Evolutionary conservation across 495 filamentous ascomycete species (phyloP).

Genomic region (Sabuloglossum arenarium): DNA sequence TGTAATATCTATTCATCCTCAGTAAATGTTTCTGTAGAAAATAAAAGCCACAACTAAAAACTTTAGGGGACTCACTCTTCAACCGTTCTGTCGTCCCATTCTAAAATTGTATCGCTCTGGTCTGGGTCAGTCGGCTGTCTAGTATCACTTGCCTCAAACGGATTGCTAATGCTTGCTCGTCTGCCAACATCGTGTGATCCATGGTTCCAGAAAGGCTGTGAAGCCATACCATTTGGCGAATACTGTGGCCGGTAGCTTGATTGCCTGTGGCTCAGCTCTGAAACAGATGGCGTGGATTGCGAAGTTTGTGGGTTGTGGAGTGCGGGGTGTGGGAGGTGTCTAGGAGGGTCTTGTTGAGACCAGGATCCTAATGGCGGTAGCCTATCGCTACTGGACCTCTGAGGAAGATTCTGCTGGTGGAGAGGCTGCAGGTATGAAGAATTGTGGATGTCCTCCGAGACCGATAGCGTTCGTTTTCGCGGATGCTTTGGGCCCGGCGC

Average conservation of each 20-base stretch:
- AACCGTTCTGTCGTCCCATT: slow-evolving; percentile 25
- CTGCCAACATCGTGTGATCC: slow-evolving; percentile 13
- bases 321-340: slow-evolving; percentile 6
- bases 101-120: slow-evolving; percentile 14
- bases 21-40: too few relatives aligned
- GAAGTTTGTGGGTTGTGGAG: slow-evolving; percentile 4
- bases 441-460: slow-evolving; percentile 25
- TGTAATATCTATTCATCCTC: slow-evolving; percentile 36
- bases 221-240: slow-evolving; percentile 23
- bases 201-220: slow-evolving; percentile 14
- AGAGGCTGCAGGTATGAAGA: slow-evolving; percentile 11
- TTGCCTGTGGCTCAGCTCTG: slow-evolving; percentile 2
- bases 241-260: slow-evolving; percentile 13
- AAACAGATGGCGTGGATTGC: background rate
- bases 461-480: slow-evolving; percentile 35
- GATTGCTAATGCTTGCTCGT: slow-evolving; percentile 9
- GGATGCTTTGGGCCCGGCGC: slow-evolving; percentile 8
- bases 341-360: slow-evolving; percentile 4
- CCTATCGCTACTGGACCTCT: background rate
- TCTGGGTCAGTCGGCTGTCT: slow-evolving; percentile 9
- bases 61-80: slow-evolving; percentile 19
- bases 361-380: background rate
- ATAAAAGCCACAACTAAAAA: background rate
- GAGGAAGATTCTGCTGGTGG: slow-evolving; percentile 15
- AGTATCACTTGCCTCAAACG: slow-evolving; percentile 14